Evolutionary conservation across 2,329 filamentous ascomycete species (phyloP).

Genomic region (Fusarium temperatum): DNA sequence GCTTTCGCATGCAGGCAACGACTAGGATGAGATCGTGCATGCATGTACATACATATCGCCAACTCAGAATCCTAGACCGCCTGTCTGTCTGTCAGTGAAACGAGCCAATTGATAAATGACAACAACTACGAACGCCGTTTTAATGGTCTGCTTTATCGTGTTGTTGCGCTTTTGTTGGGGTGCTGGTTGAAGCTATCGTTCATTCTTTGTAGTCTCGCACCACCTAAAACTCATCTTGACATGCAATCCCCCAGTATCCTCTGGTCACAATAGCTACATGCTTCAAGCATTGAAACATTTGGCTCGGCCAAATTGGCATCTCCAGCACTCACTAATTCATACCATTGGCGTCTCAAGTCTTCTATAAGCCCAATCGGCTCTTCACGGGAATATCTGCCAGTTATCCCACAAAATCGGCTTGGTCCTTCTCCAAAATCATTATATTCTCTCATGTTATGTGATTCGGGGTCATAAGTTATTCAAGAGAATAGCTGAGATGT

Average conservation of each 20-base stretch:
- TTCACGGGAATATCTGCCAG: not conserved
- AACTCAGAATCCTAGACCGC: slow-evolving; percentile 43
- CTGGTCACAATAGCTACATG: not conserved
- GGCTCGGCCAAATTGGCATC: not conserved
- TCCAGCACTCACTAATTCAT: not conserved
- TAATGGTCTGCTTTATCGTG: slow-evolving; percentile 17
- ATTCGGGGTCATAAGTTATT: not conserved
- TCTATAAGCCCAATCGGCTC: not conserved
- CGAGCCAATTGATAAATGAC: slow-evolving; percentile 28
- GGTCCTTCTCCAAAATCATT: not conserved
- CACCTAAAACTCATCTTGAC: not conserved
- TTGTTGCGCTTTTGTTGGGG: slow-evolving; percentile 23
- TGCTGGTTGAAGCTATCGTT: not conserved
- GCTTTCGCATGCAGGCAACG: slow-evolving; percentile 13
- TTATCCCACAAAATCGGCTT: not conserved
- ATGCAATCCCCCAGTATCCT: not conserved
- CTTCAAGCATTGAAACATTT: not conserved
- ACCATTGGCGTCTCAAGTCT: not conserved
- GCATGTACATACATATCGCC: slow-evolving; percentile 38
- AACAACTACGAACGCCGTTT: slow-evolving; percentile 12
- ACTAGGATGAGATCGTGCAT: slow-evolving; percentile 38
- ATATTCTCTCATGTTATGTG: not conserved
- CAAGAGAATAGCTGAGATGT: not conserved
- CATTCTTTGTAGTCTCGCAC: not conserved
- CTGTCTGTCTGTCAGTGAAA: slow-evolving; percentile 29